Percentiles rank a stretch among this genome's conserved stretches.
These are phyloP conservation scores for Chamaecyparis obtusa DNA, from an alignment of 75 land plant species.

Conservation along the genomic window DNA sequence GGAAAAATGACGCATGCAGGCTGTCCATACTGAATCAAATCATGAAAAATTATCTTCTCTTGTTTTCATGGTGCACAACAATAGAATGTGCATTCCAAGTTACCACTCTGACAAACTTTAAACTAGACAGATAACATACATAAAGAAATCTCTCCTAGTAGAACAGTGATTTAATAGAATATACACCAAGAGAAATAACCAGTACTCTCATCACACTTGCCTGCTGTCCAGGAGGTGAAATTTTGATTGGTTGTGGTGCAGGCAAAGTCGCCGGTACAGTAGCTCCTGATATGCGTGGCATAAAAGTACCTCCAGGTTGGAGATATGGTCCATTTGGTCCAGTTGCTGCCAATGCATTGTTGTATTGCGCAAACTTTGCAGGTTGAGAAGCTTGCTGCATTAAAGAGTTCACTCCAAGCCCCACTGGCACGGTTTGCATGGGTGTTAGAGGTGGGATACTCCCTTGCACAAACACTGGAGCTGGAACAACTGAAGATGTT, in stretches of 20 bases:
- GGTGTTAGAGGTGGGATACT: constrained; percentile 19
- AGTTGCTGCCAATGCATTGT: constrained; percentile 2
- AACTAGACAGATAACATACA: not conserved
- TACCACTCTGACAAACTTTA: not conserved
- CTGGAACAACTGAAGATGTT: constrained; percentile 25
- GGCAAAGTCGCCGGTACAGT: constrained; percentile 3
- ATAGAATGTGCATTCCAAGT: not conserved
- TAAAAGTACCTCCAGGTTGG: constrained; percentile 6
- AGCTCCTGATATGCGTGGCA: constrained; percentile 8
- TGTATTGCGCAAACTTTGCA: constrained; percentile 10
- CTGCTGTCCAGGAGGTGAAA: constrained; percentile 15
- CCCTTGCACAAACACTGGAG: constrained; percentile 31
- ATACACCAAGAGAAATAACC: not conserved
- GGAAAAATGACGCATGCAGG: not conserved
- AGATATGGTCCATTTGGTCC: not conserved
- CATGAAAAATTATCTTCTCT: not conserved
- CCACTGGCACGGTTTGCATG: constrained; percentile 24
- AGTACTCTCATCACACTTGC: not conserved
- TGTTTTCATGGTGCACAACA: not conserved
- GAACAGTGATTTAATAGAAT: not conserved
- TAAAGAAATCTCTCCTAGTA: not conserved
- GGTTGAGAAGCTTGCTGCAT: constrained; percentile 12
- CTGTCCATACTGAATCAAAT: not conserved
- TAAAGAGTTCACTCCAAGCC: constrained; percentile 18
- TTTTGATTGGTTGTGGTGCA: constrained; percentile 11